Conservation (phyloP, 768 basidiomycete species). For the Inosperma sp. region DNA sequence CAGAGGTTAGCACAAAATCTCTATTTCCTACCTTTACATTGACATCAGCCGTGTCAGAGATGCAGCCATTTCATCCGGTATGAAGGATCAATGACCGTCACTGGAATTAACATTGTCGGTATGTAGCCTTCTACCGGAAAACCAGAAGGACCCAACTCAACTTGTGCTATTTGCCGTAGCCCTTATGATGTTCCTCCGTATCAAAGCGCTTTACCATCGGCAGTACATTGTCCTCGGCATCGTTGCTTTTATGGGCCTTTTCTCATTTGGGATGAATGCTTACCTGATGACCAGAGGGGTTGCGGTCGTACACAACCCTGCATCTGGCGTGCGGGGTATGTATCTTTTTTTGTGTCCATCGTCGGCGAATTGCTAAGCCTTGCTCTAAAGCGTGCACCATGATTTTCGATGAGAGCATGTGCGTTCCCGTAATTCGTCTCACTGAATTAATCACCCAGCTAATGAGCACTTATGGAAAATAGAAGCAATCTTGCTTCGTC, state of each 20-base stretch:
- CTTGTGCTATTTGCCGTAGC: constrained; percentile 14
- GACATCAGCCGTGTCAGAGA: constrained; percentile 19
- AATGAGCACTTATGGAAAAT: constrained; percentile 21
- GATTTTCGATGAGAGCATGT: constrained; percentile 38
- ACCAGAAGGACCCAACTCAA: neutral
- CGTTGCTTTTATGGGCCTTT: constrained; percentile 33
- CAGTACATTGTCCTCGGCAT: constrained; percentile 24
- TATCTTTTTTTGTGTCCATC: neutral
- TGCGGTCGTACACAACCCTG: constrained; percentile 36
- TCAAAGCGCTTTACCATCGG: constrained; percentile 34
- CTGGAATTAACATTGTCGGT: constrained; percentile 46
- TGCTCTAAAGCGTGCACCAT: constrained; percentile 32
- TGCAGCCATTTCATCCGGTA: constrained; percentile 44
- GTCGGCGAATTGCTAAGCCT: constrained; percentile 2
- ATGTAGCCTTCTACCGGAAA: neutral
- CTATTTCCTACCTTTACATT: neutral
- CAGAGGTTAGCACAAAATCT: constrained; percentile 25
- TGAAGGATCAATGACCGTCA: constrained; percentile 49
- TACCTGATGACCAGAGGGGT: constrained; percentile 46
- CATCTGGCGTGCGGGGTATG: constrained; percentile 33
- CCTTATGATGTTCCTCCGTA: constrained; percentile 54
- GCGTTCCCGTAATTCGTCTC: constrained; percentile 14
- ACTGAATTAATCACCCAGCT: neutral
- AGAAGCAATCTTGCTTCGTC: constrained; percentile 40
- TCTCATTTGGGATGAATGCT: constrained; percentile 42